phyloP scores from a whole-genome alignment of 2,329 filamentous ascomycete genomes.

The Exophiala calicioides region DNA sequence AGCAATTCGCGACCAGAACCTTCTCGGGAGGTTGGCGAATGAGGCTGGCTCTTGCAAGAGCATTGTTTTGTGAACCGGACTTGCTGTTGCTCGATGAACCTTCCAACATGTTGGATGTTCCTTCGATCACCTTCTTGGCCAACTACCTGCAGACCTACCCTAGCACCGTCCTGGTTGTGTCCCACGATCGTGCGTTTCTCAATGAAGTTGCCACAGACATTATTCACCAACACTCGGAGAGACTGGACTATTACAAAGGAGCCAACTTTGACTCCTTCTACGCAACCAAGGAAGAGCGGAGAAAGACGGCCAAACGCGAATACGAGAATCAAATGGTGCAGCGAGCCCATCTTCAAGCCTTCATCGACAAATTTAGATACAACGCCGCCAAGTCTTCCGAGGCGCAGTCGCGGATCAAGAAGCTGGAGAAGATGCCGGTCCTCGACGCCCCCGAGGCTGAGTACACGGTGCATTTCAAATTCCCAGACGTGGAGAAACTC shows the following conservation, averaged over 20 bases:
- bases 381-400: slow-evolving; percentile 98
- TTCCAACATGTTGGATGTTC: slow-evolving; percentile 99
- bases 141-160: slow-evolving; percentile 94
- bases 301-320: slow-evolving; percentile 93
- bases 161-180: slow-evolving; percentile 92
- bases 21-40: slow-evolving; percentile 99
- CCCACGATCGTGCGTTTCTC: slow-evolving; percentile 97
- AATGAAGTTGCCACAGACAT: slow-evolving; percentile 99
- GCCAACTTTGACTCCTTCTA: slow-evolving; percentile 98
- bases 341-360: slow-evolving; percentile 89
- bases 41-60: slow-evolving; percentile 90
- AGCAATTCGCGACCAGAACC: slow-evolving; percentile 91
- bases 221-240: slow-evolving; percentile 95
- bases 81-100: slow-evolving; percentile 95
- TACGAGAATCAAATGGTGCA: slow-evolving; percentile 98
- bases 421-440: slow-evolving; percentile 93
- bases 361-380: slow-evolving; percentile 99
- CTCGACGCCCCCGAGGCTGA: slow-evolving; percentile 87
- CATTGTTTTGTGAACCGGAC: slow-evolving; percentile 97
- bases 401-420: slow-evolving; percentile 98
- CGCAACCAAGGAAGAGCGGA: slow-evolving; percentile 91
- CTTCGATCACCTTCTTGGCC: slow-evolving; percentile 97
- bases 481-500: slow-evolving; percentile 96
- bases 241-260: slow-evolving; percentile 97
- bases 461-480: slow-evolving; percentile 95